Base-by-base conservation (phyloP, 1,139 yeast genomes). In the Suhomyces terraborum region DNA sequence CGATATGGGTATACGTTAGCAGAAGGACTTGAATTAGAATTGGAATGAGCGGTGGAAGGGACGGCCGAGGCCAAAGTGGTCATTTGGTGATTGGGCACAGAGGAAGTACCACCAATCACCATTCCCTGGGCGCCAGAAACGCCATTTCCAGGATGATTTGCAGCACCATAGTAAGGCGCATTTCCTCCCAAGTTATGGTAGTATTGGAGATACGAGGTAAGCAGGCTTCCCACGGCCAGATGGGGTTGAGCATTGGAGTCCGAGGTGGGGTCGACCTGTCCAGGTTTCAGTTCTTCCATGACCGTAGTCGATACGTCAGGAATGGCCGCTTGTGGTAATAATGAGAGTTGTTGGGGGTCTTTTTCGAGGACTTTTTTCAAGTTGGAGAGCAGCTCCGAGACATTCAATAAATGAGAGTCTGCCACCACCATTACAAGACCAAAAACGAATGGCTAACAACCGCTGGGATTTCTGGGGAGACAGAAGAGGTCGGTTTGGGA, bases 201-300 rank as follows among this genome's bases (percentile, higher is more conserved):
- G 37, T 41, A 41, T 23, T 37, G 45, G 13, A 41, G 45, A 17
- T 41, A 41, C 17, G 45, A 41, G n/a, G 45, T 35, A 7, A 41
- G 39, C 18, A 37, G 45, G 27, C 35, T 41, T 13, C 45, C 45
- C 19, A 41, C 45, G 12, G 41, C 40, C 26, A 37, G 24, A 17
- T 37, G 41, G 2, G 39, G 41, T 33, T 37, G 41, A 19, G 25
- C 10, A 5, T 20, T 19, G 7, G 23, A 30, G 9, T 33, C 41
- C 4, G 20, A 20, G 5, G 34, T 4, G 5, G 29, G 3, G 7
- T 33, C 37, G 6, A 23, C 26, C 19, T 33, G 31, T 10, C 26
- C 18, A 7, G 12, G 26, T 14, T 38, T 38, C 24, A 18, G 26
- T n/a, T 38, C 40, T 16, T 30, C 35, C n/a, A 36, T n/a, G 8